Base-by-base conservation (phyloP, 768 basidiomycete species). In the Aureoboletus auriporus region DNA sequence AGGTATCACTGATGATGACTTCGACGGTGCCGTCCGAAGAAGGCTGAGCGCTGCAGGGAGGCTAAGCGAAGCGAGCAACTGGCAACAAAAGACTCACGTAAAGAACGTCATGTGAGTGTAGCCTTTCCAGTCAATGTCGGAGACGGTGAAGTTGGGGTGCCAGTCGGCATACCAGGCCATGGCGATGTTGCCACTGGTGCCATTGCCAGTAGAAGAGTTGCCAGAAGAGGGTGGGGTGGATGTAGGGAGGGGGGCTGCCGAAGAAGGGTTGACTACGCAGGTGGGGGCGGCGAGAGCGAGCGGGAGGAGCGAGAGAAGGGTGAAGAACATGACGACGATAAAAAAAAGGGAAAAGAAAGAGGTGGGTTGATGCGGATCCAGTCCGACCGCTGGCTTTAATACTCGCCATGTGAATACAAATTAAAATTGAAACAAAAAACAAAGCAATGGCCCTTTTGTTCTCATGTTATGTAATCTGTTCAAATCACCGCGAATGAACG, bases 91-190 rank as follows among this genome's bases (percentile, higher is more conserved):
- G 17, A 41, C 51, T 45, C n/a, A 60, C 60, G 88, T 87, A 4
- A 87, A 75, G 64, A 84, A 90, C 10, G 79, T 78, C 53, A 86
- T 64, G 46, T 79, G 73, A 3, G 78, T 87, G 66, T 88, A 89
- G 66, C 76, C 77, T 5, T 62, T 60, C 87, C 87, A 90, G 49
- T 71, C 72, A 55, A 90, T 72, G 36, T 76, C 69, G 23, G 72
- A 67, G 26, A 83, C 69, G 1, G 77, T 69, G 1, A 67, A 69
- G 29, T 65, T 54, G 23, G 76, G 64, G 59, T 84, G 81, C 81
- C 81, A 90, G 39, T 82, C 80, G 27, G 85, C 80, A 56, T 74
- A 87, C 86, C 86, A 89, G 13, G 81, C 73, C 40, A 77, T 69
- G n/a, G 82, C 71, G 13, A 84, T 70, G 42, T 39, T 52, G 6